Evolutionary conservation across 75 land plant species (phyloP).

Genomic region (Pinus albicaulis): DNA sequence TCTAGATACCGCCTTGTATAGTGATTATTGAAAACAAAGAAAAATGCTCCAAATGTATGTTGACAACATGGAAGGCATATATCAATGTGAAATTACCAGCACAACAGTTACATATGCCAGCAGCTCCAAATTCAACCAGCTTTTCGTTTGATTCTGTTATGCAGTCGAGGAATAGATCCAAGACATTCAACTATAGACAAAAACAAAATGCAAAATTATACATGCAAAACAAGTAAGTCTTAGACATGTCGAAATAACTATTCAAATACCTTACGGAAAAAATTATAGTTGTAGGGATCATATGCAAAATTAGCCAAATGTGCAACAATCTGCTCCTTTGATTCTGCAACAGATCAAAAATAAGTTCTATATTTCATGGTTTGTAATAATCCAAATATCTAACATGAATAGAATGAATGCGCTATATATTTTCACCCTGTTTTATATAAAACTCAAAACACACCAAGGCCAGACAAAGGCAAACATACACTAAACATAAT

Average conservation of each 20-base stretch:
- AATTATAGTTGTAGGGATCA: conserved; percentile 88
- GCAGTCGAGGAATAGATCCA: conserved; percentile 96
- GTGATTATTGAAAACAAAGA: background rate
- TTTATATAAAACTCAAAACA: background rate
- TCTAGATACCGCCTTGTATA: background rate
- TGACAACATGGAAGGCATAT: background rate
- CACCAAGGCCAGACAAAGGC: background rate
- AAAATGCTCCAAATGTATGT: background rate
- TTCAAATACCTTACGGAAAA: conserved; percentile 73
- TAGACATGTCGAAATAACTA: background rate
- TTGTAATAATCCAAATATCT: background rate
- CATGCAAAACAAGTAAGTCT: background rate
- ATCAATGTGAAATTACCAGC: conserved; percentile 41
- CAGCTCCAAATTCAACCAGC: conserved; percentile 84
- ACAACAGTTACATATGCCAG: conserved; percentile 88
- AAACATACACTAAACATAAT: background rate
- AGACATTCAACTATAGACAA: conserved; percentile 75
- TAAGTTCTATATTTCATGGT: background rate
- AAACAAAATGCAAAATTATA: conserved; percentile 2
- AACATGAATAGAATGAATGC: background rate
- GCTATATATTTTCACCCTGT: background rate
- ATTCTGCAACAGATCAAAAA: conserved; percentile 37
- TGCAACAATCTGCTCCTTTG: conserved; percentile 86
- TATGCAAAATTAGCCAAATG: conserved; percentile 97
- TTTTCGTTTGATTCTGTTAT: conserved; percentile 92